phyloP scores from a whole-genome alignment of 768 basidiomycete species.

The Mycena albidolilacea region DNA sequence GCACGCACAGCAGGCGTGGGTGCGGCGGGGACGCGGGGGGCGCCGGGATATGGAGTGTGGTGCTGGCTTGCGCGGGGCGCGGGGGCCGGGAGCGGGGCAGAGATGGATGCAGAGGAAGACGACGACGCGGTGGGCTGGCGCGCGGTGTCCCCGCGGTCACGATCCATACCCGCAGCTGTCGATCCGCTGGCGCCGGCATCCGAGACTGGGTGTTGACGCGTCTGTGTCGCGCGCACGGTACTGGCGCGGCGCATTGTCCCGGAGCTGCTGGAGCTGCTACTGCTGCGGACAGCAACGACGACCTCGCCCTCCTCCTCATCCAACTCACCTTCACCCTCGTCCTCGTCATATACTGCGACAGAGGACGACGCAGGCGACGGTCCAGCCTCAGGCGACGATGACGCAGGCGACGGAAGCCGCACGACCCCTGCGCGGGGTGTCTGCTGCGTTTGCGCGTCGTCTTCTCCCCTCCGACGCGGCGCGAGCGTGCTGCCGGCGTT shows the following conservation, averaged over 20 bases:
- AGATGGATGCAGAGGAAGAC: conserved; percentile 43
- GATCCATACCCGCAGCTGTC: conserved; percentile 20
- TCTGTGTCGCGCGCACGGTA: conserved; percentile 31
- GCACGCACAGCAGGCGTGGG: conserved; percentile 24
- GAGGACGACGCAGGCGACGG: conserved; percentile 31
- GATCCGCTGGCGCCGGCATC: conserved; percentile 10
- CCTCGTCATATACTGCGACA: conserved; percentile 27
- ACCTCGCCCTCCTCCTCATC: conserved; percentile 40
- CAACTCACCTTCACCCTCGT: conserved; percentile 29
- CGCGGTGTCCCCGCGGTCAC: conserved; percentile 43
- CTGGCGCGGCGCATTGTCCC: conserved; percentile 37
- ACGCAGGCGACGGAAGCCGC: conserved; percentile 31
- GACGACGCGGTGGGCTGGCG: conserved; percentile 44
- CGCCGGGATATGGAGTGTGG: conserved; percentile 67
- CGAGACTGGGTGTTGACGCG: conserved; percentile 7
- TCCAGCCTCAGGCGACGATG: conserved; percentile 34
- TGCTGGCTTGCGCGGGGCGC: conserved; percentile 41
- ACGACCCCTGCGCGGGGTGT: conserved; percentile 39
- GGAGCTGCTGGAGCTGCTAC: conserved; percentile 24
- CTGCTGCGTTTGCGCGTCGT: conserved; percentile 38
- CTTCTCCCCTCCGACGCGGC: conserved; percentile 22
- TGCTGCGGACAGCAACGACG: conserved; percentile 36
- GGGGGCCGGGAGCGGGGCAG: conserved; percentile 51
- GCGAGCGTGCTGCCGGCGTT: background rate
- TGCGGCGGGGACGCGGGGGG: conserved; percentile 78